Conservation (phyloP, 2,329 filamentous ascomycete species). For the Aureobasidium sp. region DNA sequence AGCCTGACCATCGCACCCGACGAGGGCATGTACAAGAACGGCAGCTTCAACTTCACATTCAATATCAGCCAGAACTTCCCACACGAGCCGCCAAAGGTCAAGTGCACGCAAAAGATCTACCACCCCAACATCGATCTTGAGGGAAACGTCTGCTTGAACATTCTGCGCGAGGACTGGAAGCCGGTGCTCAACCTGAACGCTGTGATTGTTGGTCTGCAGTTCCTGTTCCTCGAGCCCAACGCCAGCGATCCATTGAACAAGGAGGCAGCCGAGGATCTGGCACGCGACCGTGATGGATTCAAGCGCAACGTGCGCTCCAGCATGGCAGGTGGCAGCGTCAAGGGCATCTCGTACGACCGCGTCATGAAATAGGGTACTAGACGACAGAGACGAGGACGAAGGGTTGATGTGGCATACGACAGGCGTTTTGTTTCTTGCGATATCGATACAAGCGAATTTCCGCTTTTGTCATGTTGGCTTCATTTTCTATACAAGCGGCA, state of each 20-base stretch:
- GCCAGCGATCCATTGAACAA: conserved; percentile 97
- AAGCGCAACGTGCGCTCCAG: conserved; percentile 80
- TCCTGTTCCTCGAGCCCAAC: conserved; percentile 95
- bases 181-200: conserved; percentile 94
- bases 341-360: conserved; percentile 66
- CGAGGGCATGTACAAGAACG: conserved; percentile 82
- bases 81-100: conserved; percentile 95
- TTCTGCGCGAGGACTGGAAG: conserved; percentile 97
- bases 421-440: conserved; percentile 2
- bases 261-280: conserved; percentile 88
- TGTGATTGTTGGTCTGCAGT: conserved; percentile 90
- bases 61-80: conserved; percentile 91
- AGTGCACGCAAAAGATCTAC: conserved; percentile 96
- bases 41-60: conserved; percentile 83
- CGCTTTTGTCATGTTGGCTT: neutral
- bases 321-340: conserved; percentile 74
- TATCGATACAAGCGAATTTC: conserved; percentile 10
- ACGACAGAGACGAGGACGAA: neutral
- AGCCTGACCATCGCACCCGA: conserved; percentile 74
- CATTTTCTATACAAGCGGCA: neutral
- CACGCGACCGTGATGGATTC: conserved; percentile 78
- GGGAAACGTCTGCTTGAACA: conserved; percentile 97
- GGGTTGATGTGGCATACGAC: conserved; percentile 11
- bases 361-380: conserved; percentile 54
- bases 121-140: conserved; percentile 98